Conservation (phyloP, 306 rosid genomes). For the Vicia sativa region DNA sequence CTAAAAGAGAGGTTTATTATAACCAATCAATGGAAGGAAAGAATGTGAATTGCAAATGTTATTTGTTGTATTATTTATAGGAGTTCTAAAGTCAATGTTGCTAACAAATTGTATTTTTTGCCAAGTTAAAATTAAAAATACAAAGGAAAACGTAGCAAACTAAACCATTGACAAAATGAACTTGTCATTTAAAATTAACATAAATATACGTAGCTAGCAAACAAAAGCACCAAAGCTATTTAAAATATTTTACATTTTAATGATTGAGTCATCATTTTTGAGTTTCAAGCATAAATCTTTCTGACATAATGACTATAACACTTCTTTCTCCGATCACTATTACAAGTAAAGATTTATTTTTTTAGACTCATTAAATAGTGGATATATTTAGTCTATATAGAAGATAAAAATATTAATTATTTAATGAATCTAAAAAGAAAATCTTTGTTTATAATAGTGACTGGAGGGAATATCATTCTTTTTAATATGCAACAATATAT, state of each 20-base stretch:
- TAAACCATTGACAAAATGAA: slow-evolving; percentile 2
- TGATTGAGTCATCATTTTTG: not conserved
- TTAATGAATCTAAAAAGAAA: too few relatives aligned
- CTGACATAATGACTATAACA: too few relatives aligned
- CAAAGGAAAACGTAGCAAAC: not conserved
- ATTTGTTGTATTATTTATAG: not conserved
- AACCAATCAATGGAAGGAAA: not conserved
- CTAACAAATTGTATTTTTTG: not conserved
- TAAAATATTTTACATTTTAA: not conserved
- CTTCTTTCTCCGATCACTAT: too few relatives aligned
- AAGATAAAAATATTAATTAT: too few relatives aligned
- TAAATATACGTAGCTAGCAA: not conserved
- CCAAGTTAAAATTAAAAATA: not conserved
- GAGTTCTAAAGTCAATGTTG: not conserved
- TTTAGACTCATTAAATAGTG: too few relatives aligned
- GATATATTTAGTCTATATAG: too few relatives aligned
- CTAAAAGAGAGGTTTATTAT: not conserved
- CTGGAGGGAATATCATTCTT: too few relatives aligned
- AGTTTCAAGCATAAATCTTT: too few relatives aligned
- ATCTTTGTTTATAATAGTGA: too few relatives aligned
- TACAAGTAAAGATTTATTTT: too few relatives aligned
- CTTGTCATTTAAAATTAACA: not conserved
- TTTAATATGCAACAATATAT: too few relatives aligned
- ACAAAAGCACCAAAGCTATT: not conserved
- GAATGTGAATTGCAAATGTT: not conserved